These are phyloP conservation scores for Rhodotorula glutinis DNA, from an alignment of 1,284 basidiomycete species.

Conservation along the genomic window DNA sequence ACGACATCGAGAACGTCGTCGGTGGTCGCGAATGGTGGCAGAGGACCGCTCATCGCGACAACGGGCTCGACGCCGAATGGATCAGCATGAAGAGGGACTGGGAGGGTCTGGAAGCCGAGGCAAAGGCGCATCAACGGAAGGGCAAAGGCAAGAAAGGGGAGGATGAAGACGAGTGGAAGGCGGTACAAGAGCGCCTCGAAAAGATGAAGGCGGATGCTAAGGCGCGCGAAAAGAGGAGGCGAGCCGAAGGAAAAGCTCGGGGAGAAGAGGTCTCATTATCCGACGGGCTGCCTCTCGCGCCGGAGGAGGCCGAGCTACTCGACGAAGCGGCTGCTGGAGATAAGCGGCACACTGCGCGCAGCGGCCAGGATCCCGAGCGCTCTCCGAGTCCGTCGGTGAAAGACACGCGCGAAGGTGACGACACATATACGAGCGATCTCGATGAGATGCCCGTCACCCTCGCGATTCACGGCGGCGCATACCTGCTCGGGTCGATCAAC, in stretches of 20 bases:
- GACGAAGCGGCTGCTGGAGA: background rate
- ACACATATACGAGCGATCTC: constrained; percentile 60
- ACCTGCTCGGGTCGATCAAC: constrained; percentile 46
- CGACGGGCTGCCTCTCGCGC: background rate
- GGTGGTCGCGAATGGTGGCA: constrained; percentile 98
- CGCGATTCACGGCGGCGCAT: constrained; percentile 68
- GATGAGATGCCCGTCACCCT: constrained; percentile 66
- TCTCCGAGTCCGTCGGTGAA: constrained; percentile 38
- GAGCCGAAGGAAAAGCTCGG: constrained; percentile 15
- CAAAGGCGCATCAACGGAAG: constrained; percentile 13
- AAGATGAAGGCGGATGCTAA: constrained; percentile 20
- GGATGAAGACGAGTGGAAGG: constrained; percentile 1
- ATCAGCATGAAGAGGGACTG: constrained; percentile 61
- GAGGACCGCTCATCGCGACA: constrained; percentile 69
- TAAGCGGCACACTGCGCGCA: constrained; percentile 4
- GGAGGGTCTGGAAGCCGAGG: constrained; percentile 38
- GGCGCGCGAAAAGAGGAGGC: constrained; percentile 9
- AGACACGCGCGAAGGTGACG: constrained; percentile 47
- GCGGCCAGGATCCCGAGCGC: background rate
- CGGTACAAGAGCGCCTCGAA: constrained; percentile 9
- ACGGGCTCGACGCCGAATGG: constrained; percentile 83
- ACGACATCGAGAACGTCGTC: constrained; percentile 69
- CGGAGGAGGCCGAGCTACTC: background rate
- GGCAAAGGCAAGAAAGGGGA: constrained; percentile 8
- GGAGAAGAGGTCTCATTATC: background rate